Evolutionary conservation across 352 stramenopile species (phyloP).

Genomic region (Phytophthora lateralis): DNA sequence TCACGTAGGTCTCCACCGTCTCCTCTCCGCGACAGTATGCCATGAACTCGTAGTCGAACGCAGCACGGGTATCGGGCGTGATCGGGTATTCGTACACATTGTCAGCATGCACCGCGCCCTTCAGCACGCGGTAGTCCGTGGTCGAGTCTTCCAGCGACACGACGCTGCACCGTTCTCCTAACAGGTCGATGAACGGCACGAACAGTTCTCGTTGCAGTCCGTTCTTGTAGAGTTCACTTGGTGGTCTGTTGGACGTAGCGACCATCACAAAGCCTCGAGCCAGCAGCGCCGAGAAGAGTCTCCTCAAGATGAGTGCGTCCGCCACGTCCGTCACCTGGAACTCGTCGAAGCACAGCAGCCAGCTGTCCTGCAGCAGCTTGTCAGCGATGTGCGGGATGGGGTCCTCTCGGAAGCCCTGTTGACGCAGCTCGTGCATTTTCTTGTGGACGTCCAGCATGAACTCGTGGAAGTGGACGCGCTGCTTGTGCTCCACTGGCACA

Average conservation of each 20-base stretch:
- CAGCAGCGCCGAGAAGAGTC: conserved; percentile 94
- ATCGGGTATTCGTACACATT: conserved; percentile 80
- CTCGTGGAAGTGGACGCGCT: conserved; percentile 97
- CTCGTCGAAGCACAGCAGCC: conserved; percentile 98
- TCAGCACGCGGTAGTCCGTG: conserved; percentile 85
- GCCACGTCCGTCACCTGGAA: conserved; percentile 98
- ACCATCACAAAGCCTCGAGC: conserved; percentile 93
- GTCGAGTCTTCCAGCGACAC: conserved; percentile 75
- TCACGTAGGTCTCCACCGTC: conserved; percentile 52
- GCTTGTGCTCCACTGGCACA: conserved; percentile 76
- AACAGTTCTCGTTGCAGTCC: conserved; percentile 96
- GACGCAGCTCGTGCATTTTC: conserved; percentile 94
- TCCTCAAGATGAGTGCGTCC: conserved; percentile 95
- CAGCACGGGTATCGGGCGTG: conserved; percentile 44
- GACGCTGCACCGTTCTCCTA: conserved; percentile 89
- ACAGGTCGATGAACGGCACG: conserved; percentile 95
- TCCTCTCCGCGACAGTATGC: conserved; percentile 57
- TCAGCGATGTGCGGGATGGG: conserved; percentile 86
- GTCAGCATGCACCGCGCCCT: conserved; percentile 57
- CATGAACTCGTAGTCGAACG: conserved; percentile 77
- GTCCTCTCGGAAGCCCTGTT: conserved; percentile 80
- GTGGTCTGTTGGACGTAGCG: conserved; percentile 95
- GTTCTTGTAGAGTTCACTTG: conserved; percentile 95
- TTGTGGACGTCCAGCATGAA: conserved; percentile 98
- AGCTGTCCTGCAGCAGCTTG: conserved; percentile 86